phyloP scores from a whole-genome alignment of 371 early-diverging fungal species.

The Apophysomyces ossiformis region DNA sequence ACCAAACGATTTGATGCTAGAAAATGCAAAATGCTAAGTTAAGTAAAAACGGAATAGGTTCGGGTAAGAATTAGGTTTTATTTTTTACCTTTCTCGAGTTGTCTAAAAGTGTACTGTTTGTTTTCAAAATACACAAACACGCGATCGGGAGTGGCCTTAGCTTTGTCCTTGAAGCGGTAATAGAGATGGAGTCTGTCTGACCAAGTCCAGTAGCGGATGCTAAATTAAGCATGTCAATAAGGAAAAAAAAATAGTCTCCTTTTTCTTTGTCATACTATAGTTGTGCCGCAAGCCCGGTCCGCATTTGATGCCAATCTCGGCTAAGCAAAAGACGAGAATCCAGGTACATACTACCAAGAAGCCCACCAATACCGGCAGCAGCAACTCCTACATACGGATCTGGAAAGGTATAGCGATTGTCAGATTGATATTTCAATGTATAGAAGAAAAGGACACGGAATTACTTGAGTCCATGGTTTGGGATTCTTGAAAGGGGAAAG shows the following conservation, averaged over 20 bases:
- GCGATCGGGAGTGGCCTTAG: slow-evolving; percentile 26
- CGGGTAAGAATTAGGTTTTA: background rate
- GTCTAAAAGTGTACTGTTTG: slow-evolving; percentile 31
- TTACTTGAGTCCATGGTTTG: slow-evolving; percentile 24
- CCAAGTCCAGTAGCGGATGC: slow-evolving; percentile 31
- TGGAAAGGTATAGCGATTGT: background rate
- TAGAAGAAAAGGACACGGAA: background rate
- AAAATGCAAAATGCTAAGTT: background rate
- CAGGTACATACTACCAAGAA: slow-evolving; percentile 39
- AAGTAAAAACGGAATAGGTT: background rate
- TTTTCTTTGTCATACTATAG: slow-evolving; percentile 19
- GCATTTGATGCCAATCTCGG: slow-evolving; percentile 31
- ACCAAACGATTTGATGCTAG: slow-evolving; percentile 25
- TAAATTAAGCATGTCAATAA: slow-evolving; percentile 4
- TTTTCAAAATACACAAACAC: slow-evolving; percentile 35
- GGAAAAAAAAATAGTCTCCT: background rate
- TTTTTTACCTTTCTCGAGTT: slow-evolving; percentile 31
- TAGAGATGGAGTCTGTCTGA: slow-evolving; percentile 31
- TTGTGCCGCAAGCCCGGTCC: slow-evolving; percentile 25
- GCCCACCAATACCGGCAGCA: slow-evolving; percentile 29
- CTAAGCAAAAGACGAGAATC: slow-evolving; percentile 34
- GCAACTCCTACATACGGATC: slow-evolving; percentile 23
- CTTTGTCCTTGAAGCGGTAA: slow-evolving; percentile 34
- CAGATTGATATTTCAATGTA: background rate
- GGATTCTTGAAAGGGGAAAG: background rate